Conservation (phyloP, 2,329 filamentous ascomycete genomes). For the Fonsecaea erecta region DNA sequence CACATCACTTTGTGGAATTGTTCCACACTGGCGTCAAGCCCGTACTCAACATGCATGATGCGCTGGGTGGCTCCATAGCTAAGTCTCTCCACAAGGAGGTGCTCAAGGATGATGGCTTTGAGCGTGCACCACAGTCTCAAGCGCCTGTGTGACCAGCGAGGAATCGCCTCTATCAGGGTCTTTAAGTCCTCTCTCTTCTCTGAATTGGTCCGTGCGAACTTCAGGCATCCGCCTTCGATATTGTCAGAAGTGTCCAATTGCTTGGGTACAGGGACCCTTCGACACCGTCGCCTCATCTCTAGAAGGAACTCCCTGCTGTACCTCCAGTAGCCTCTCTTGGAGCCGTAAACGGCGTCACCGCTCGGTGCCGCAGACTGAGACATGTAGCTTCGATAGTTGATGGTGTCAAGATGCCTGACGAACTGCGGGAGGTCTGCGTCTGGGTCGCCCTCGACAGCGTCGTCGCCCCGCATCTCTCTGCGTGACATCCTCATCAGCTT, state of each 20-base stretch:
- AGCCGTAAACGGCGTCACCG: slow-evolving; percentile 34
- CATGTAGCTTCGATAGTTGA: slow-evolving; percentile 36
- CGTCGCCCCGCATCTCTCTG: slow-evolving; percentile 36
- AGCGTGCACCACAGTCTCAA: slow-evolving; percentile 19
- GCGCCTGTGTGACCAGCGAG: slow-evolving; percentile 11
- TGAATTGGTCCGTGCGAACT: slow-evolving; percentile 27
- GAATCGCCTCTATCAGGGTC: neutral
- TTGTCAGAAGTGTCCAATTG: neutral
- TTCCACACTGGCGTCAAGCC: slow-evolving; percentile 20
- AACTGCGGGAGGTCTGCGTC: slow-evolving; percentile 35
- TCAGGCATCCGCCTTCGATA: neutral
- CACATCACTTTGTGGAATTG: slow-evolving; percentile 19
- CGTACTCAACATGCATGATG: slow-evolving; percentile 20
- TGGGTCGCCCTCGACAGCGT: slow-evolving; percentile 33
- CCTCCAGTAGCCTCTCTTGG: slow-evolving; percentile 37
- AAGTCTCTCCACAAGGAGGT: slow-evolving; percentile 21
- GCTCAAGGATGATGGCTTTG: slow-evolving; percentile 20
- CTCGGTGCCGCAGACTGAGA: slow-evolving; percentile 27
- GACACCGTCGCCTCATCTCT: slow-evolving; percentile 18
- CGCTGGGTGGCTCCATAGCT: slow-evolving; percentile 11
- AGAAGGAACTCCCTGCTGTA: slow-evolving; percentile 32
- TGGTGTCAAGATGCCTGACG: slow-evolving; percentile 36
- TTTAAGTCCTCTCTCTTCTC: slow-evolving; percentile 19
- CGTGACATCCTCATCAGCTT: slow-evolving; percentile 34
- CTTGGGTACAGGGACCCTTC: neutral